phyloP scores from a whole-genome alignment of 768 basidiomycete species.

The Russula foetens region DNA sequence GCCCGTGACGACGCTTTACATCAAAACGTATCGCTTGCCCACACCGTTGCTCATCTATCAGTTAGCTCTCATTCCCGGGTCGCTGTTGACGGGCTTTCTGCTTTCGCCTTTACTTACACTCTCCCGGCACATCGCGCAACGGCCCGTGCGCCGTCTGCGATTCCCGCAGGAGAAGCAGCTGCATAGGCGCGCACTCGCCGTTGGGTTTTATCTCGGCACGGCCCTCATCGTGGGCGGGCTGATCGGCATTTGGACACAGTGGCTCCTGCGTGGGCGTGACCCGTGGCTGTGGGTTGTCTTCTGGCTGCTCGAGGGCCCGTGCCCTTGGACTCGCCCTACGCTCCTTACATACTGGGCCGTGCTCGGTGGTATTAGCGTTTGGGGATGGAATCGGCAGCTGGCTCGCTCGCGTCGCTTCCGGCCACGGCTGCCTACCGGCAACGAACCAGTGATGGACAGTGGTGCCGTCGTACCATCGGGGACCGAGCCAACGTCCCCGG shows the following conservation, averaged over 20 bases:
- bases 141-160: conserved; percentile 72
- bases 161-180: conserved; percentile 76
- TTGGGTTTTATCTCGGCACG: conserved; percentile 75
- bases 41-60: conserved; percentile 91
- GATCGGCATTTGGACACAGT: conserved; percentile 88
- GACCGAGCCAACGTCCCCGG: conserved; percentile 13
- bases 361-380: conserved; percentile 76
- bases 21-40: conserved; percentile 88
- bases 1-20: conserved; percentile 71
- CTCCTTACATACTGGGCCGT: conserved; percentile 82
- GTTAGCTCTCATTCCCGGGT: conserved; percentile 85
- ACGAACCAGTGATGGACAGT: neutral
- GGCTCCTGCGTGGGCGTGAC: conserved; percentile 72
- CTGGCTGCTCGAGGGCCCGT: conserved; percentile 68
- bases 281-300: conserved; percentile 84
- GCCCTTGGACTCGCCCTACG: conserved; percentile 69
- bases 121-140: conserved; percentile 85
- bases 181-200: conserved; percentile 75
- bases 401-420: conserved; percentile 66
- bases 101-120: conserved; percentile 90
- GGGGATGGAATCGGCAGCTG: conserved; percentile 90
- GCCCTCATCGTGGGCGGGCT: conserved; percentile 70
- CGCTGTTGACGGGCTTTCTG: conserved; percentile 86
- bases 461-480: neutral
- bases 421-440: conserved; percentile 28